Evolutionary conservation across 2,329 filamentous ascomycete genomes (phyloP), one percentile per base, ranked within the genome.

Genomic region (Ciborinia camelliae): DNA sequence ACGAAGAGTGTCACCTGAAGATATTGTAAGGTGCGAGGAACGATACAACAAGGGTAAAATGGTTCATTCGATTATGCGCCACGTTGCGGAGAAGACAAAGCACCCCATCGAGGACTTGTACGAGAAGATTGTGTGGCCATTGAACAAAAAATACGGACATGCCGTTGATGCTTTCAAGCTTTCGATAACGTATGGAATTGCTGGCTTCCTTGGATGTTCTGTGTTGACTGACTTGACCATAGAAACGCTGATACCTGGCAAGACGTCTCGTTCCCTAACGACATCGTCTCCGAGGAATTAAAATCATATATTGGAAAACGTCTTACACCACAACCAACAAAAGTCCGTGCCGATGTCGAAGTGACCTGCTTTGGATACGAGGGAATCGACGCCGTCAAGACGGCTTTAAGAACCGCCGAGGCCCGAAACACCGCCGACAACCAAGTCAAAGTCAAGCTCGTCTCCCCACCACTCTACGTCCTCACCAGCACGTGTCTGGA

Each of bases 41-140:
- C 88, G 95, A 73, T 99, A 97, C 85, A 99, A 99, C 86, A 99
- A 99, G 88, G 91, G 92, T 83, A 99, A 99, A 84, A 96, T 97
- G 84, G 95, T 98, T 48, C 95, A 99, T 80, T 96, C 92, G 63
- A 97, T 99, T 79, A 94, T 99, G 91, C 90, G 94, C 78, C 95
- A 99, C 79, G 95, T 99, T 68, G 94, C 95, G 71, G 93, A 99
- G 82, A 97, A 97, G 85, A 96, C 92, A 51, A 88, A 90, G 76
- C 90, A 88, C 37, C 93, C 94, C n/a, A 96, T 99, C 75, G 92
- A 98, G 83, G 85, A 88, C 61, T 86, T 99, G 65, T 99, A 99
- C 80, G 89, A 97, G 83, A 88, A 84, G 72, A 97, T 99, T 76
- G 92, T 88, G 70, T 99, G 96, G 96, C 95, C 96, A 59, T 81